Percentiles rank a stretch among this genome's conserved stretches.
phyloP scores from a whole-genome alignment of 345 rosid genomes.

The Triadica sebifera region DNA sequence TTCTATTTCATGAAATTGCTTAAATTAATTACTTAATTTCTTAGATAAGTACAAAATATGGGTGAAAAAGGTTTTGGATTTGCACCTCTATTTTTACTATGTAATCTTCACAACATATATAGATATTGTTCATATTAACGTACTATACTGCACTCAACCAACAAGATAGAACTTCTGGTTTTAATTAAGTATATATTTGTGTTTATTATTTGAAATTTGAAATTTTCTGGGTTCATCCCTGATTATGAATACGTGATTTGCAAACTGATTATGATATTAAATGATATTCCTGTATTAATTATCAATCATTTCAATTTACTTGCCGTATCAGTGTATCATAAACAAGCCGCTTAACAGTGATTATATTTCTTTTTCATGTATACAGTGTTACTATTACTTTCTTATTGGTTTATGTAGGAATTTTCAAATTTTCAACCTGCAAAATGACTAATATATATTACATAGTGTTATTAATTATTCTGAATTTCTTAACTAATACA shows the following conservation, averaged over 20 bases:
- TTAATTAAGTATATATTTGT: not conserved
- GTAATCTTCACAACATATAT: slow-evolving; percentile 7
- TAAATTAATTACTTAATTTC: slow-evolving; percentile 17
- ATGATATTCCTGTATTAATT: too few relatives aligned
- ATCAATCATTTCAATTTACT: too few relatives aligned
- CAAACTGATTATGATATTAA: not conserved
- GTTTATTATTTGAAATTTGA: not conserved
- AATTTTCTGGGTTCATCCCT: not conserved
- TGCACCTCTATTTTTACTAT: slow-evolving; percentile 19
- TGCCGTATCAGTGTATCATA: too few relatives aligned
- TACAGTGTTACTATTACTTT: too few relatives aligned
- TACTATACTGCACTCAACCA: not conserved
- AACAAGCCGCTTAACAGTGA: too few relatives aligned
- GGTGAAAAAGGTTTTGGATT: slow-evolving; percentile 22
- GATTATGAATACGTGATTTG: not conserved
- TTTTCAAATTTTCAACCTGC: too few relatives aligned
- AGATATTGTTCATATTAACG: slow-evolving; percentile 7
- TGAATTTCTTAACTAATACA: not conserved
- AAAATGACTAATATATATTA: too few relatives aligned
- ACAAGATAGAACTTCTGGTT: slow-evolving; percentile 11
- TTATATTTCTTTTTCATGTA: too few relatives aligned
- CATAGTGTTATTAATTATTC: not conserved
- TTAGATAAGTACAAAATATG: not conserved
- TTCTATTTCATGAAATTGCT: slow-evolving; percentile 45
- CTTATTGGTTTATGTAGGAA: too few relatives aligned